Evolutionary conservation across 2,329 filamentous ascomycete genomes (phyloP), one percentile per base, ranked within the genome.

Genomic region (Hypoxylon sp.): DNA sequence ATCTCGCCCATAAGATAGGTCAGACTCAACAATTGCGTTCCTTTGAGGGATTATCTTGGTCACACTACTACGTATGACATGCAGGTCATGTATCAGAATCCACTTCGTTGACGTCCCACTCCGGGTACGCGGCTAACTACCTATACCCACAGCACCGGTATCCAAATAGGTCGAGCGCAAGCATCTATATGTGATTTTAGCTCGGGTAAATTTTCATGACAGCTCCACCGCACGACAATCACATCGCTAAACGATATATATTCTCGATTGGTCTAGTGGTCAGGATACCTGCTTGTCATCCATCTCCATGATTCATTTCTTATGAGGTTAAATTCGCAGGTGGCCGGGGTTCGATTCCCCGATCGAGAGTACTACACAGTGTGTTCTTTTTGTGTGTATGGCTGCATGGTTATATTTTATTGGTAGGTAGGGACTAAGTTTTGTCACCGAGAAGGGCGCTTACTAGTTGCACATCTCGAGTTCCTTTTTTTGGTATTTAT

Each of bases 341-440:
- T 75, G 74, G 73, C 74, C 74, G 74, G 74, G 74, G 74, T 76
- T 76, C 74, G 73, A 76, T 77, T 76, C 74, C 77, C 77, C 77
- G 77, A 78, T 78, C 76, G 76, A 78, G 76, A 78, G 76, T 44
- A 44, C 2, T 11, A n/a, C 2, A 22, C 22, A 1, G 8, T 19
- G 17, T 44, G 8, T n/a, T 44, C 14, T 44, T 44, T 44, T n/a
- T 44, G 1, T 44, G 3, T 5, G 5, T 19, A 42, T 42, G 2
- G 37, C 1, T n/a, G 37, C n/a, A 42, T 42, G n/a, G 14, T 19
- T 19, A 3, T 14, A 1, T 42, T 42, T 42, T 8, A 19, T 42
- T 42, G 39, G n/a, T 42, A 10, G 39, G n/a, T 42, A 10, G n/a
- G 6, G 6, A 14, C 19, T 10, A 42, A 19, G n/a, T 17, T 42